Evolutionary conservation across 2,329 filamentous ascomycete genomes (phyloP).

Genomic region (Botryotinia narcissicola): DNA sequence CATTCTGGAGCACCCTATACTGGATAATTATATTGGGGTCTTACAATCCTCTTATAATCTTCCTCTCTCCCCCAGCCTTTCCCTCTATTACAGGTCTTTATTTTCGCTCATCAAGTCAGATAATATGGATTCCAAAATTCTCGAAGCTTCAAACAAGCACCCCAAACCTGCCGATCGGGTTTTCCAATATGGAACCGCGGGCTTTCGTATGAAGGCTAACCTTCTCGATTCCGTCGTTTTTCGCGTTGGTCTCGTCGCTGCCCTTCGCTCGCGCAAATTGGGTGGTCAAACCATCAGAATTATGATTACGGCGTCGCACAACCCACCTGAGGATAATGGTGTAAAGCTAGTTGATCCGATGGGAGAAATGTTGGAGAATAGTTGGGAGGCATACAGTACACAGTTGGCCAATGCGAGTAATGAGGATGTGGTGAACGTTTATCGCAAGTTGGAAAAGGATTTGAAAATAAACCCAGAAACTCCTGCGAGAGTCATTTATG

Average conservation of each 20-base stretch:
- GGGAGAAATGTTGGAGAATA: constrained; percentile 96
- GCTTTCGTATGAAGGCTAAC: constrained; percentile 69
- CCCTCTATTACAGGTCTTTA: not conserved
- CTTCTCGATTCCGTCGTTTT: constrained; percentile 90
- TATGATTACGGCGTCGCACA: constrained; percentile 95
- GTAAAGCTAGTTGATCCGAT: constrained; percentile 96
- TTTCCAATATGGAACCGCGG: constrained; percentile 66
- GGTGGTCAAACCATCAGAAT: constrained; percentile 90
- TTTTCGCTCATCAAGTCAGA: constrained; percentile 22
- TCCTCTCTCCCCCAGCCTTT: not conserved
- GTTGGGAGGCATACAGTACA: constrained; percentile 90
- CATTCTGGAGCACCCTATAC: not conserved
- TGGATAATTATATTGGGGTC: constrained; percentile 5
- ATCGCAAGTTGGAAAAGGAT: constrained; percentile 70
- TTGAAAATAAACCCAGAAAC: constrained; percentile 71
- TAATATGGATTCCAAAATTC: constrained; percentile 51
- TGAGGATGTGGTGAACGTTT: constrained; percentile 71
- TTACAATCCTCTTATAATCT: not conserved
- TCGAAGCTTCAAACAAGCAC: constrained; percentile 61
- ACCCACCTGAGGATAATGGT: constrained; percentile 84
- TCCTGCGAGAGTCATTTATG: constrained; percentile 80
- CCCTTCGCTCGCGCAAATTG: constrained; percentile 84
- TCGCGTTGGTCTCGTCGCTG: constrained; percentile 84
- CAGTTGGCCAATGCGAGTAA: constrained; percentile 83
- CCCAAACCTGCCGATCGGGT: constrained; percentile 53